A percentile compares a stretch with the other conserved stretches of the same genome.
phyloP scores from a whole-genome alignment of 352 stramenopile genomes.

The Globisporangium spiculum region DNA sequence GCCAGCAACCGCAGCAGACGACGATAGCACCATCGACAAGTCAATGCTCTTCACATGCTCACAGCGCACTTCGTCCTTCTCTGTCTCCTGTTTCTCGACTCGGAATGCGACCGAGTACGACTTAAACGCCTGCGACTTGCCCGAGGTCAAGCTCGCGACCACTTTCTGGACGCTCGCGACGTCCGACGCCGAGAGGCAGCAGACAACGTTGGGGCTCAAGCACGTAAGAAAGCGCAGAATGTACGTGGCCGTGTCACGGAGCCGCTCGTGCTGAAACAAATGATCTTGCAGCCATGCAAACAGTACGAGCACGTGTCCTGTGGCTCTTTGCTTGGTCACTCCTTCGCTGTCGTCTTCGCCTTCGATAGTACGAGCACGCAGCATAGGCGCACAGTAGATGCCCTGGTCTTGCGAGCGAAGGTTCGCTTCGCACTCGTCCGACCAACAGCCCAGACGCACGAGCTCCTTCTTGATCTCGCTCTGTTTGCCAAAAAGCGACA shows the following conservation, averaged over 20 bases:
- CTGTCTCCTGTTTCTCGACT: constrained; percentile 15
- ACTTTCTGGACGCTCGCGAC: constrained; percentile 4
- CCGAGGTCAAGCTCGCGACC: neutral
- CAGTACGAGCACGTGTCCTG: constrained; percentile 29
- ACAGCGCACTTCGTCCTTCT: constrained; percentile 15
- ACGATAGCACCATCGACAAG: neutral
- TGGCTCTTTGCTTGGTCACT: neutral
- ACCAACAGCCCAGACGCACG: constrained; percentile 35
- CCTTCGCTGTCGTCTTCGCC: neutral
- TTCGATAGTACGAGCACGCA: neutral
- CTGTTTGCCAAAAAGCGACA: constrained; percentile 66
- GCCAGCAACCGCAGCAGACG: neutral
- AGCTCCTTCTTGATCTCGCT: constrained; percentile 43
- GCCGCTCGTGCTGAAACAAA: constrained; percentile 33
- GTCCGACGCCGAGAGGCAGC: constrained; percentile 16
- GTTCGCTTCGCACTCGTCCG: constrained; percentile 32
- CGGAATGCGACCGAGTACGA: constrained; percentile 20
- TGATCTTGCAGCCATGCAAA: constrained; percentile 61
- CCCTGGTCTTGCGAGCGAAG: constrained; percentile 43
- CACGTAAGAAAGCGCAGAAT: constrained; percentile 51
- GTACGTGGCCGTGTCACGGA: constrained; percentile 68
- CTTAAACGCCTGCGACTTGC: constrained; percentile 5
- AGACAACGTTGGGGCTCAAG: constrained; percentile 16
- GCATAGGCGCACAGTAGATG: constrained; percentile 43
- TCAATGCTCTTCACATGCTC: neutral